Conservation (phyloP, 305 asterid genomes). For the Fraxinus sp. region DNA sequence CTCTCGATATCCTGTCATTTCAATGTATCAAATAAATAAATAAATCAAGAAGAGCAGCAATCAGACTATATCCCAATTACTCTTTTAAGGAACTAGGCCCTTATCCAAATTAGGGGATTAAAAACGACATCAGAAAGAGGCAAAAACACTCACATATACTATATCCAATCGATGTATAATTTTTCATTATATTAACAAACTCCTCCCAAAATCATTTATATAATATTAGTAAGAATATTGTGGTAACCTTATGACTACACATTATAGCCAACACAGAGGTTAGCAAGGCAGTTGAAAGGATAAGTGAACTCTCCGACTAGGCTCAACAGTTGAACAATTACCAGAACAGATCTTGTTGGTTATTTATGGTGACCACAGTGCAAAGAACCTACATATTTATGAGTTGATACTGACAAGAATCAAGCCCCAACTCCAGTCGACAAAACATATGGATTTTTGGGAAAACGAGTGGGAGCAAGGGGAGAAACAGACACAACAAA, state of each 20-base stretch:
- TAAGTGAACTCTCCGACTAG: neutral
- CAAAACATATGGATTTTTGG: neutral
- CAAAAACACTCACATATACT: neutral
- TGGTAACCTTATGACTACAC: neutral
- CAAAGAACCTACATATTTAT: neutral
- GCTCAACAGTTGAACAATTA: neutral
- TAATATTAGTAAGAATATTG: neutral
- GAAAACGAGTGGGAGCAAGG: neutral
- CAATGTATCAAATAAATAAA: neutral
- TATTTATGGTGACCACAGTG: neutral
- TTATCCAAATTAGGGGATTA: neutral
- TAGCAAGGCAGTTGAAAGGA: neutral
- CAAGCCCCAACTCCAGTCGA: neutral
- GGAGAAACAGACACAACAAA: neutral
- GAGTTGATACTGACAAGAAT: neutral
- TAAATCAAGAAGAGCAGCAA: neutral
- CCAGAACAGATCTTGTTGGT: neutral
- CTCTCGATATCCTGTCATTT: constrained; percentile 39
- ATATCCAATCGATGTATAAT: neutral
- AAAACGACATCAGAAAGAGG: neutral
- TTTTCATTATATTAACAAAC: neutral
- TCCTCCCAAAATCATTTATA: neutral
- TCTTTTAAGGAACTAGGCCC: neutral
- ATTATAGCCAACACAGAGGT: neutral
- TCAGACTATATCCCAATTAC: neutral